Evolutionary conservation across 176 grass and related monocot species (phyloP).

Genomic region (sorghum (Sorghum bicolor)): DNA sequence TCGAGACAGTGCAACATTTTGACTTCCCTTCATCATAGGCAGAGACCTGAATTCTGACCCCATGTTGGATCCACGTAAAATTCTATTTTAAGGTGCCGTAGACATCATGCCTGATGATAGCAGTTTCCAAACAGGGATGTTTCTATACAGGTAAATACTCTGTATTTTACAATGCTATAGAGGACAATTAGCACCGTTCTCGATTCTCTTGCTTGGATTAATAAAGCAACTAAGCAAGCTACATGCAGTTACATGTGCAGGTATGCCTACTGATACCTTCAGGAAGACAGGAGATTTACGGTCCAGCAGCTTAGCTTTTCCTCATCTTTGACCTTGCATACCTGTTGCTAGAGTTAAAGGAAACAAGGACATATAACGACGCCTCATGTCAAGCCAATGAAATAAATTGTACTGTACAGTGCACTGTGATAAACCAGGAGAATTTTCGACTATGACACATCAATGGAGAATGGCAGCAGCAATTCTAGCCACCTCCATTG

Average conservation of each 20-base stretch:
- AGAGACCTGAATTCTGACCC: not conserved
- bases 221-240: not conserved
- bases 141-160: not conserved
- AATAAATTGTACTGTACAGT: not conserved
- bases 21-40: no score
- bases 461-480: not conserved
- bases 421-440: not conserved
- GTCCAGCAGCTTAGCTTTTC: slow-evolving; percentile 36
- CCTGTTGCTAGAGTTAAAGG: slow-evolving; percentile 45
- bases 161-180: no score
- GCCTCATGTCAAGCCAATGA: not conserved
- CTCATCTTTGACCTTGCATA: slow-evolving; percentile 81
- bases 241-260: slow-evolving; percentile 9
- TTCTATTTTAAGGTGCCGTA: not conserved
- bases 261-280: not conserved
- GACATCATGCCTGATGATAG: not conserved
- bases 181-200: not conserved
- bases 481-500: not conserved
- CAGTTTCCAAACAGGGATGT: not conserved
- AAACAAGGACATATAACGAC: slow-evolving; percentile 10
- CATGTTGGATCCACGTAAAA: not conserved
- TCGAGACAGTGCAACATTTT: no score
- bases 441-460: not conserved
- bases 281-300: not conserved
- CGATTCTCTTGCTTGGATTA: not conserved